A percentile compares a stretch with the other conserved stretches of the same genome.
These are phyloP conservation scores for Suillus discolor DNA, from an alignment of 768 basidiomycete genomes.

Conservation along the genomic window DNA sequence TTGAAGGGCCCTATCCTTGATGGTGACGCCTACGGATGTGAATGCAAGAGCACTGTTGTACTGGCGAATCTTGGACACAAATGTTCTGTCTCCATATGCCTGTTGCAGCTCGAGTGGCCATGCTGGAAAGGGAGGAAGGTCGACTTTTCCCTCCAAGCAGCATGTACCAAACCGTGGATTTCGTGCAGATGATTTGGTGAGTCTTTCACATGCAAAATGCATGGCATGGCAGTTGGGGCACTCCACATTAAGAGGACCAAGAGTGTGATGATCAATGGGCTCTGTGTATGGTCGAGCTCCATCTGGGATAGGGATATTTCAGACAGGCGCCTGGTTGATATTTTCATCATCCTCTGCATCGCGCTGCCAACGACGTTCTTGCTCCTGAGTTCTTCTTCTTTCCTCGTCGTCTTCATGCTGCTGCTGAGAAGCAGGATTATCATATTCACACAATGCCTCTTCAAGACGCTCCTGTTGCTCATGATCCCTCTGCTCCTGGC, in stretches of 20 bases:
- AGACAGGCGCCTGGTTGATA: neutral
- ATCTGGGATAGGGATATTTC: neutral
- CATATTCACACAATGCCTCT: neutral
- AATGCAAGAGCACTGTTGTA: slow-evolving; percentile 47
- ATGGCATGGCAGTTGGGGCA: slow-evolving; percentile 22
- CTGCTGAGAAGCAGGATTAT: neutral
- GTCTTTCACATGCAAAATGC: slow-evolving; percentile 20
- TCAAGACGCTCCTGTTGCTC: neutral
- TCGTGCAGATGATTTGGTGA: neutral
- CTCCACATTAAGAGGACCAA: slow-evolving; percentile 12
- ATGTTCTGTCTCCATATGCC: slow-evolving; percentile 24
- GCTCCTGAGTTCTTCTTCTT: neutral
- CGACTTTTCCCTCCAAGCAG: slow-evolving; percentile 30
- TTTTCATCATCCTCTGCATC: neutral
- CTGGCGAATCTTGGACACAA: slow-evolving; percentile 38
- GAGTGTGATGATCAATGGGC: slow-evolving; percentile 10
- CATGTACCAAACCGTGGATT: slow-evolving; percentile 26
- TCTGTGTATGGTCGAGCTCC: slow-evolving; percentile 12
- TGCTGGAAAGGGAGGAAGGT: slow-evolving; percentile 19
- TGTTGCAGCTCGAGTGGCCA: slow-evolving; percentile 20
- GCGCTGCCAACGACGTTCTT: no score
- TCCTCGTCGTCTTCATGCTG: neutral
- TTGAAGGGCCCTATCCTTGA: slow-evolving; percentile 31
- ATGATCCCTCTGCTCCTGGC: no score
- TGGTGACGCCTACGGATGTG: slow-evolving; percentile 35